phyloP scores from a whole-genome alignment of 352 stramenopile genomes.

The Peronospora belbahrii region DNA sequence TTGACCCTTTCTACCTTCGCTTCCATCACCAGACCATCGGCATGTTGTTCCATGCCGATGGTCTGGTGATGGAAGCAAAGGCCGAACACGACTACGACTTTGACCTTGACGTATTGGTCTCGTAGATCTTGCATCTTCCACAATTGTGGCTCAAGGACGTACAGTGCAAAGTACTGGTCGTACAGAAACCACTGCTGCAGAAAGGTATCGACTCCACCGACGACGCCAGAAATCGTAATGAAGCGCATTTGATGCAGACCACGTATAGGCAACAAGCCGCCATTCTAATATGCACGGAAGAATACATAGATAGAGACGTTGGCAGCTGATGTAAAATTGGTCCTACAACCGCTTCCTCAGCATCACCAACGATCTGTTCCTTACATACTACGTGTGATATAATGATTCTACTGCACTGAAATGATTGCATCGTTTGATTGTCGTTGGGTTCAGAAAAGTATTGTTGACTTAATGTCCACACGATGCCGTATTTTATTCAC shows the following conservation, averaged over 20 bases:
- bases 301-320: slow-evolving; percentile 15
- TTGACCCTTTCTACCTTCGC: slow-evolving; percentile 20
- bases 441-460: no score
- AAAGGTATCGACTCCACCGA: slow-evolving; percentile 20
- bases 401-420: no score
- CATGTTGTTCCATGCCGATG: no score
- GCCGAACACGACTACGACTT: slow-evolving; percentile 22
- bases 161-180: slow-evolving; percentile 16
- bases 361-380: no score
- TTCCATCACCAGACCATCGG: no score
- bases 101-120: slow-evolving; percentile 19
- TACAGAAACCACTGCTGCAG: slow-evolving; percentile 29
- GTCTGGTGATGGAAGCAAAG: no score
- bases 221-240: slow-evolving; percentile 19
- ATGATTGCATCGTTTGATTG: no score
- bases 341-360: slow-evolving; percentile 20
- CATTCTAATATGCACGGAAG: slow-evolving; percentile 25
- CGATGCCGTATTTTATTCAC: no score
- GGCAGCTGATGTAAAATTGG: slow-evolving; percentile 30
- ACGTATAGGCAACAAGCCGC: slow-evolving; percentile 15
- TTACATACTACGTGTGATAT: no score
- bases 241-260: slow-evolving; percentile 22
- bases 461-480: no score
- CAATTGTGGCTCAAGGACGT: slow-evolving; percentile 17
- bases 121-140: slow-evolving; percentile 15